Conservation (phyloP, 768 basidiomycete genomes). For the Naganishia friedmannii region DNA sequence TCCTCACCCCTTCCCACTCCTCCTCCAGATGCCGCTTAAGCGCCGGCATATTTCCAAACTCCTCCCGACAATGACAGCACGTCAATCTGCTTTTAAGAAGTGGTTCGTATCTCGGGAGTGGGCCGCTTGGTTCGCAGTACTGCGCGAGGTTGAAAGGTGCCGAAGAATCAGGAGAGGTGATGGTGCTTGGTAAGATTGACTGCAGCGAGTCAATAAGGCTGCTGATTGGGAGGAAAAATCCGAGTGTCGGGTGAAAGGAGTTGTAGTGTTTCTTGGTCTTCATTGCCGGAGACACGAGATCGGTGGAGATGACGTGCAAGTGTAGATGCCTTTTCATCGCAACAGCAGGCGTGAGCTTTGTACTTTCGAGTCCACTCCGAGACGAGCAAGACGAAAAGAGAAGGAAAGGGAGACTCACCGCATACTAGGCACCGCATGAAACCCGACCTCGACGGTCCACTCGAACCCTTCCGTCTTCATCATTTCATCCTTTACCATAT, state of each 20-base stretch:
- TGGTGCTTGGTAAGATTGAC: neutral
- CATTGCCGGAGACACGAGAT: constrained; percentile 66
- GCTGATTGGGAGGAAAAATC: constrained; percentile 75
- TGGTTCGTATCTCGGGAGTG: constrained; percentile 58
- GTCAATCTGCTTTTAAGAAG: constrained; percentile 64
- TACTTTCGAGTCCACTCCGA: too few species aligned
- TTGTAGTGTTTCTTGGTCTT: constrained; percentile 91
- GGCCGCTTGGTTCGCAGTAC: constrained; percentile 14
- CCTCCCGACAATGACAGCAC: constrained; percentile 68
- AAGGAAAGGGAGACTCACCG: constrained; percentile 59
- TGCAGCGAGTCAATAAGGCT: constrained; percentile 56
- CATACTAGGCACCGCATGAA: constrained; percentile 83
- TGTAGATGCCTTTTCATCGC: constrained; percentile 52
- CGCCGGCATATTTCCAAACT: constrained; percentile 68
- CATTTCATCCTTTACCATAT: constrained; percentile 78
- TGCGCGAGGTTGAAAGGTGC: neutral
- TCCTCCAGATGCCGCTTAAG: constrained; percentile 72
- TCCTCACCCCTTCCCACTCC: constrained; percentile 61
- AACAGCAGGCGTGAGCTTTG: too few species aligned
- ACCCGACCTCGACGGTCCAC: constrained; percentile 67
- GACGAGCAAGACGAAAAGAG: too few species aligned
- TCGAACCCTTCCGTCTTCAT: constrained; percentile 53
- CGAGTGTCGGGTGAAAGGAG: constrained; percentile 77
- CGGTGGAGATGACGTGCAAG: constrained; percentile 78
- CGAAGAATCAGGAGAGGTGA: neutral